Evolutionary conservation across 805 yeast genomes (phyloP).

Genomic region (Yarrowia sp.): DNA sequence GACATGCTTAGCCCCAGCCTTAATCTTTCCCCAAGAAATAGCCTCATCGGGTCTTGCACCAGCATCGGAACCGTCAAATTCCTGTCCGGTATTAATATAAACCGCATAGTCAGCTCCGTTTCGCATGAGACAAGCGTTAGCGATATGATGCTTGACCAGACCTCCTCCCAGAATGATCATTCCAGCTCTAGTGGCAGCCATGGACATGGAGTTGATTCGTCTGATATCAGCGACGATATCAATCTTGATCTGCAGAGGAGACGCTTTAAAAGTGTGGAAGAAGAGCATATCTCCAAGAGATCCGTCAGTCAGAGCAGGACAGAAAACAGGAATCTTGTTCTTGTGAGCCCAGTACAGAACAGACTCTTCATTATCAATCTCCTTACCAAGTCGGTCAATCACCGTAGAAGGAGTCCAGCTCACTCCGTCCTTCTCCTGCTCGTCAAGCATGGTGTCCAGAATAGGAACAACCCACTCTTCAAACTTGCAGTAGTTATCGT

Average conservation of each 20-base stretch:
- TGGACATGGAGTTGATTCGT: constrained; percentile 84
- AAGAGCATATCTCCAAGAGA: constrained; percentile 98
- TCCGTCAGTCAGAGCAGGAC: constrained; percentile 98
- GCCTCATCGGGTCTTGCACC: constrained; percentile 99
- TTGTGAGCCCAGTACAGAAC: constrained; percentile 98
- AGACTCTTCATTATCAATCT: constrained; percentile 88
- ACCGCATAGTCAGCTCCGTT: constrained; percentile 99
- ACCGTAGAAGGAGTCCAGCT: constrained; percentile 92
- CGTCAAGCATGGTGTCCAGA: constrained; percentile 80
- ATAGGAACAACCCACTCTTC: constrained; percentile 99
- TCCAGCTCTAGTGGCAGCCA: constrained; percentile 93
- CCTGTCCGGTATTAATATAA: constrained; percentile 96
- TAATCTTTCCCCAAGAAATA: constrained; percentile 97
- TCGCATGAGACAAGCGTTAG: constrained; percentile 98
- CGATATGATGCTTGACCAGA: constrained; percentile 91
- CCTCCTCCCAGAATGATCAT: constrained; percentile 98
- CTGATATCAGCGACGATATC: constrained; percentile 96
- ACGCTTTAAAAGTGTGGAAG: constrained; percentile 94
- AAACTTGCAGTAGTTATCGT: constrained; percentile 94
- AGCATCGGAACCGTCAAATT: constrained; percentile 97
- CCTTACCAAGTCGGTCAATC: constrained; percentile 91
- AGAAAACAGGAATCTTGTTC: constrained; percentile 91
- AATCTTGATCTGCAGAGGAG: constrained; percentile 82
- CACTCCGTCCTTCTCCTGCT: constrained; percentile 69
- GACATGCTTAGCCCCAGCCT: constrained; percentile 86